Evolutionary conservation across 2,329 filamentous ascomycete genomes (phyloP).

Genomic region (Pyrenophora seminiperda): DNA sequence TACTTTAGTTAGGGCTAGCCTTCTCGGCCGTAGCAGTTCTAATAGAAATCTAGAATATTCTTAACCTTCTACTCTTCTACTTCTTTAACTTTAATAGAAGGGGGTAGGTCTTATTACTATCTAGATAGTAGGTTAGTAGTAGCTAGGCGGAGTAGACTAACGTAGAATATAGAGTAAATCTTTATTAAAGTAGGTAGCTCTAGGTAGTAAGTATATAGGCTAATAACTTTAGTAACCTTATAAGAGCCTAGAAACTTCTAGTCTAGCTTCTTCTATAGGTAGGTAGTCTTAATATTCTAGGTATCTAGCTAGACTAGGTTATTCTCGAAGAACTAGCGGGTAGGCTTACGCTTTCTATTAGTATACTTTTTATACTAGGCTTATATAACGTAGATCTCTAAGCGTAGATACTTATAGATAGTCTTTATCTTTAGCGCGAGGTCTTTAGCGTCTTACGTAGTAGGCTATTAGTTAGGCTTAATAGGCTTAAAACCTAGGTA

Average conservation of each 20-base stretch:
- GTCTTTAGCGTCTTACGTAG: background rate
- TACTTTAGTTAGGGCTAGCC: background rate
- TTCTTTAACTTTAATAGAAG: background rate
- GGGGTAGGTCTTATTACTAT: background rate
- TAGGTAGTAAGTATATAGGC: background rate
- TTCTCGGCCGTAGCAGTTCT: no score
- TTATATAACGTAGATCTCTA: no score
- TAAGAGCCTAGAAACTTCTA: background rate
- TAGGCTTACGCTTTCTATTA: background rate
- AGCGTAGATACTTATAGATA: background rate
- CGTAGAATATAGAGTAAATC: conserved; percentile 1
- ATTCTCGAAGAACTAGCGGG: background rate
- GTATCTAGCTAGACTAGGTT: background rate
- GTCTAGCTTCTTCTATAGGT: background rate
- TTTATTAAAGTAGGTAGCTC: background rate
- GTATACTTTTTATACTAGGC: background rate
- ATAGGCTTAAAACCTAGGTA: background rate
- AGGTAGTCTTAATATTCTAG: background rate
- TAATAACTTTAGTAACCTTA: background rate
- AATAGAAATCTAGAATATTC: no score
- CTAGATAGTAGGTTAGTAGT: no score
- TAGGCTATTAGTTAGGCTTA: background rate
- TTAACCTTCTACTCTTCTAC: background rate
- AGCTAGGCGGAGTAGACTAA: background rate
- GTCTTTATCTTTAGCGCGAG: background rate